Conservation (phyloP, 176 grass and related monocot species). For the Echinochloa phyllopogon region DNA sequence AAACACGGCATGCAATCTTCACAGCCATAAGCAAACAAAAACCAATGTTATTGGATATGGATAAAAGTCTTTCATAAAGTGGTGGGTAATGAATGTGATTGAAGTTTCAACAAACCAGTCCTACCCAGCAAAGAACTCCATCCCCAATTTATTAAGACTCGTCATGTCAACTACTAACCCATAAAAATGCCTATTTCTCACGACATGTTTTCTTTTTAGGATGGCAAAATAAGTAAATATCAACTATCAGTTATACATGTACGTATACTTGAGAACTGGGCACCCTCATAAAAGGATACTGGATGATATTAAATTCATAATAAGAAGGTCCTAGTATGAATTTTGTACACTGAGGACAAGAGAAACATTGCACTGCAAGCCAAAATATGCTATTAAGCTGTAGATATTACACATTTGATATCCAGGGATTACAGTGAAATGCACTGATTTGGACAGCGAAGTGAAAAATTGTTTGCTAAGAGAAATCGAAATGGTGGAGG, state of each 20-base stretch:
- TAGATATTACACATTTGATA: conserved; percentile 45
- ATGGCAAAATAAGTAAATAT: conserved; percentile 11
- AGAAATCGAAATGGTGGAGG: conserved; percentile 39
- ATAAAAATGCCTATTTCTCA: background rate
- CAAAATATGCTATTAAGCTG: conserved; percentile 12
- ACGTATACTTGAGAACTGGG: background rate
- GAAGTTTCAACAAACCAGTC: conserved; percentile 27
- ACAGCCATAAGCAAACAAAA: conserved; percentile 14
- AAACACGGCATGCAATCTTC: conserved; percentile 10
- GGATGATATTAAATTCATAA: conserved; percentile 8
- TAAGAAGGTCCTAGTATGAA: background rate
- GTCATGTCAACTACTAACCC: conserved; percentile 15
- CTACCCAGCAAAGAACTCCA: conserved; percentile 6
- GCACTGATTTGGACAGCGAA: conserved; percentile 25
- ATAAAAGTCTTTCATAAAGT: background rate
- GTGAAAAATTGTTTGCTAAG: conserved; percentile 30
- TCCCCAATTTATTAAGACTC: conserved; percentile 18
- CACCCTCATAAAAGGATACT: conserved; percentile 20
- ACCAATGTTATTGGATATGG: background rate
- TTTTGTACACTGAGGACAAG: conserved; percentile 38
- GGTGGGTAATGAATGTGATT: background rate
- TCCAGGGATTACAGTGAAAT: conserved; percentile 45
- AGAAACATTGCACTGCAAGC: conserved; percentile 27
- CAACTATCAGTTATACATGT: background rate
- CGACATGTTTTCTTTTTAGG: background rate